Evolutionary conservation across 139 green algal species (phyloP).

Genomic region (Chlorokybus atmophyticus): DNA sequence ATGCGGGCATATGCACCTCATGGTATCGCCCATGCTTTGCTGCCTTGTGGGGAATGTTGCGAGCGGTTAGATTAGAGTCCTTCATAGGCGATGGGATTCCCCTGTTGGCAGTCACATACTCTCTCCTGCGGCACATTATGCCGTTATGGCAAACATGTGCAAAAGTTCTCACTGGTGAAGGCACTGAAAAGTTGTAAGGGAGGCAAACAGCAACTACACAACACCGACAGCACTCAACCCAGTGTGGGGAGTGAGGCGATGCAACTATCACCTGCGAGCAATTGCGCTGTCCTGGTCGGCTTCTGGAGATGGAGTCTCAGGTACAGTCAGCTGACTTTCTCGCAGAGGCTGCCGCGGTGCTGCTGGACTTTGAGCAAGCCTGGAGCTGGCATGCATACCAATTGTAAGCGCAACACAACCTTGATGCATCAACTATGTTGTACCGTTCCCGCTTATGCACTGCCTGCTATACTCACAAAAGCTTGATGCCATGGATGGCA

Average conservation of each 20-base stretch:
- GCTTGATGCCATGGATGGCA: too few species aligned
- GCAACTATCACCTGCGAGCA: not conserved
- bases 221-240: not conserved
- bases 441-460: too few species aligned
- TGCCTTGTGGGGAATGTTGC: not conserved
- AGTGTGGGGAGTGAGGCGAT: not conserved
- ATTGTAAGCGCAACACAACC: too few species aligned
- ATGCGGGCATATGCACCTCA: too few species aligned
- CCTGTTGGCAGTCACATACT: too few species aligned
- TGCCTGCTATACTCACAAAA: too few species aligned
- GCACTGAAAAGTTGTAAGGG: not conserved
- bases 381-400: not conserved
- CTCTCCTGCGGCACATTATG: too few species aligned
- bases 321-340: constrained; percentile 48
- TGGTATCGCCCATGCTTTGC: not conserved
- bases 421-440: too few species aligned
- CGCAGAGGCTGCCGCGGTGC: constrained; percentile 5
- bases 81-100: not conserved
- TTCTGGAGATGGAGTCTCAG: constrained; percentile 62
- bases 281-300: not conserved
- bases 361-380: not conserved
- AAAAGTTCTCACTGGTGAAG: not conserved
- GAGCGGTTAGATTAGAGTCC: not conserved
- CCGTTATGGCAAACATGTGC: too few species aligned
- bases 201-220: not conserved